A percentile compares a stretch with the other conserved stretches of the same genome.
These are phyloP conservation scores for Anacardium occidentale DNA, from an alignment of 345 rosid genomes.

Conservation along the genomic window DNA sequence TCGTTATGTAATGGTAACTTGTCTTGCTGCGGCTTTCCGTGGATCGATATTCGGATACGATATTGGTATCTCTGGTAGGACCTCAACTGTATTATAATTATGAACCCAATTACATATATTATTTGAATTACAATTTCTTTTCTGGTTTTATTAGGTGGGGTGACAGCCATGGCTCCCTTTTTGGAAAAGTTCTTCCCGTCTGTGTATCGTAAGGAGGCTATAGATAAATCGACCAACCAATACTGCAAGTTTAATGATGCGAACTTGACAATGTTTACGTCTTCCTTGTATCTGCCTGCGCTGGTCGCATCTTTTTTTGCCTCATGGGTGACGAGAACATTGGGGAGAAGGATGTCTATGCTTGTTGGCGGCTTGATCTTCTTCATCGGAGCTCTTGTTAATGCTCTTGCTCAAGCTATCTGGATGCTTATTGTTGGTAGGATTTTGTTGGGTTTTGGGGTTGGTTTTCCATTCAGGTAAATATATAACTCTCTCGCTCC, in stretches of 20 bases:
- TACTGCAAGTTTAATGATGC: conserved; percentile 51
- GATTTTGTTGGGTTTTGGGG: conserved; percentile 36
- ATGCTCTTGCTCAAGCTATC: conserved; percentile 25
- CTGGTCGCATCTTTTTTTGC: conserved; percentile 28
- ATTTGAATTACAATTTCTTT: too few relatives aligned
- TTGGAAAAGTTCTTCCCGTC: conserved; percentile 41
- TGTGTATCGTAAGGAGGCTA: conserved; percentile 33
- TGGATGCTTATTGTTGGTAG: conserved; percentile 38
- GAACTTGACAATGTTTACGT: conserved; percentile 51
- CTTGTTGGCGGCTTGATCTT: conserved; percentile 28
- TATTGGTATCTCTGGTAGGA: conserved; percentile 38
- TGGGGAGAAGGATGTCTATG: conserved; percentile 31
- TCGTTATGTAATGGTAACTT: background rate
- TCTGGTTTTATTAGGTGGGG: conserved; percentile 34
- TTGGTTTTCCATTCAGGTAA: conserved; percentile 43
- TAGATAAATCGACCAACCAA: conserved; percentile 28
- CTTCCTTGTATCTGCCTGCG: conserved; percentile 58
- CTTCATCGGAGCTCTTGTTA: conserved; percentile 31
- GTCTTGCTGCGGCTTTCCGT: conserved; percentile 27
- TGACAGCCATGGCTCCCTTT: conserved; percentile 53
- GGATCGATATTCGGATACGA: conserved; percentile 48
- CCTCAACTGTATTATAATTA: background rate
- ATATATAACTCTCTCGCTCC: background rate
- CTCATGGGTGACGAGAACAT: conserved; percentile 12
- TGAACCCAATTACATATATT: background rate